phyloP scores from a whole-genome alignment of 2,329 filamentous ascomycete species.

The Didymella lethalis region DNA sequence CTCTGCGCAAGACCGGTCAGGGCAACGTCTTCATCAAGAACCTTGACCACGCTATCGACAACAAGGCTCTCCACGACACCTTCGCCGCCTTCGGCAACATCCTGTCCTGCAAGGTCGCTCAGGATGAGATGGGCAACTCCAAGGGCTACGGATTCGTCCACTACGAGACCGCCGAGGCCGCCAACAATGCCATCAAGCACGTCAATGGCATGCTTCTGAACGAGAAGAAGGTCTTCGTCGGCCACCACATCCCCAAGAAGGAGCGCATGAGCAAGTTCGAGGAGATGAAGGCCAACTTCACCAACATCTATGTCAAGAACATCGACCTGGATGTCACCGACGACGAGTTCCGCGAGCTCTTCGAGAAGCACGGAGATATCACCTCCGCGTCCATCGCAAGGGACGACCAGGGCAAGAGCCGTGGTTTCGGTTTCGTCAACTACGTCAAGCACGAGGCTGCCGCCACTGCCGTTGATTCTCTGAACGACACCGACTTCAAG shows the following conservation, averaged over 20 bases:
- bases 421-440: conserved; percentile 96
- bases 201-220: conserved; percentile 99
- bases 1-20: conserved; percentile 98
- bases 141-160: conserved; percentile 99
- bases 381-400: conserved; percentile 94
- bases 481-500: conserved; percentile 91
- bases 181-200: conserved; percentile 96
- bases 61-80: conserved; percentile 99
- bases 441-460: conserved; percentile 91
- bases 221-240: conserved; percentile 99
- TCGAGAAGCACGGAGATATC: conserved; percentile 91
- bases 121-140: conserved; percentile 95
- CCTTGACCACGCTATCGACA: conserved; percentile 96
- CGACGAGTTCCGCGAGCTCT: conserved; percentile 92
- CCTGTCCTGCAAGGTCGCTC: conserved; percentile 98
- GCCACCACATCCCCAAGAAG: conserved; percentile 99
- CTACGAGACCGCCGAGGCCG: conserved; percentile 99
- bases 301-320: conserved; percentile 99
- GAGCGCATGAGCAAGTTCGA: conserved; percentile 99
- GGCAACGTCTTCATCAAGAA: conserved; percentile 99
- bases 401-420: conserved; percentile 88
- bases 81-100: conserved; percentile 99
- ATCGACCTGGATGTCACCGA: conserved; percentile 84
- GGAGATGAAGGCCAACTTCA: conserved; percentile 99
- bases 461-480: conserved; percentile 82